Conservation (phyloP, 495 filamentous ascomycete species). For the Extremus antarcticus region DNA sequence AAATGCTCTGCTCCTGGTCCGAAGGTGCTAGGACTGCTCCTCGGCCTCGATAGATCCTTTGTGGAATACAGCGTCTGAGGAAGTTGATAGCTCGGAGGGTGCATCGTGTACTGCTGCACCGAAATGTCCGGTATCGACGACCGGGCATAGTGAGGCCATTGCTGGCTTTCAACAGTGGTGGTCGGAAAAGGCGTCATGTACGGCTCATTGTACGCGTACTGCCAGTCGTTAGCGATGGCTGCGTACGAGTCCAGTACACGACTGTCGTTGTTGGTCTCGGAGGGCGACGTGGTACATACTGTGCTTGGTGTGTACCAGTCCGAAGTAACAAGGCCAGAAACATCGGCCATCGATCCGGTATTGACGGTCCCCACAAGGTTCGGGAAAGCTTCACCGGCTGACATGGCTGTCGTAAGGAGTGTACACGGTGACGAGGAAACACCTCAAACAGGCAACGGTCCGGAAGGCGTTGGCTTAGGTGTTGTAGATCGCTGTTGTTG, state of each 20-base stretch:
- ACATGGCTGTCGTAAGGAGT: background rate
- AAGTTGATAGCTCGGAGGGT: background rate
- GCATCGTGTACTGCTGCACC: background rate
- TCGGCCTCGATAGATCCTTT: constrained; percentile 21
- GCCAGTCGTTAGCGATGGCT: background rate
- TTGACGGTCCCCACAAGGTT: background rate
- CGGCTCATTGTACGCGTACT: constrained; percentile 19
- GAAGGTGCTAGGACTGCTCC: constrained; percentile 31
- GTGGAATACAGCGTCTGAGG: background rate
- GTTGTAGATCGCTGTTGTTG: constrained; percentile 5
- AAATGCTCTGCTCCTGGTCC: constrained; percentile 24
- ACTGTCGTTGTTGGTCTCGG: background rate
- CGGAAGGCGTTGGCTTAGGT: too few species aligned
- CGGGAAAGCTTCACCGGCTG: background rate
- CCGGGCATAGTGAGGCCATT: constrained; percentile 8
- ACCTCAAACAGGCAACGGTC: too few species aligned
- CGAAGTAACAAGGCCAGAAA: constrained; percentile 1
- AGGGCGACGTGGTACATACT: constrained; percentile 5
- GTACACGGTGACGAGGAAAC: constrained; percentile 7
- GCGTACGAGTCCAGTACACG: background rate
- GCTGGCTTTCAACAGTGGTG: constrained; percentile 15
- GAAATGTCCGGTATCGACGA: constrained; percentile 16
- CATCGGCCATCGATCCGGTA: background rate
- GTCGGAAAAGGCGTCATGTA: constrained; percentile 20
- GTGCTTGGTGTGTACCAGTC: constrained; percentile 18